Percentiles rank a stretch among this genome's conserved stretches.
These are phyloP conservation scores for Barnettozyma salicaria DNA, from an alignment of 805 yeast genomes.

Conservation along the genomic window DNA sequence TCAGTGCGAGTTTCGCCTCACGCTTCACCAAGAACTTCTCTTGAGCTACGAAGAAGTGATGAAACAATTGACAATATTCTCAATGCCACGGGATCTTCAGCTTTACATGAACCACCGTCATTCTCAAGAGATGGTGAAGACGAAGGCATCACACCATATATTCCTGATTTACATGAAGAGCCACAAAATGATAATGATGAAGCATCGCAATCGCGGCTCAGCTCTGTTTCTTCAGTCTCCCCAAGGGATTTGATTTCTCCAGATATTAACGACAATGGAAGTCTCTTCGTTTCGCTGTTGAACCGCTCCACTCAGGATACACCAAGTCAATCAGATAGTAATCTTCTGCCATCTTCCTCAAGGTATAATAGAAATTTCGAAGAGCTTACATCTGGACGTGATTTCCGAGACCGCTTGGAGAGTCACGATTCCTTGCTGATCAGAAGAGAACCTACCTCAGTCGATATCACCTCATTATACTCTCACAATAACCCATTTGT, in stretches of 20 bases:
- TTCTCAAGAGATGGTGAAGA: not conserved
- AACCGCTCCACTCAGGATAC: constrained; percentile 16
- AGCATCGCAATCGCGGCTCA: constrained; percentile 12
- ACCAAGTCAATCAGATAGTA: constrained; percentile 10
- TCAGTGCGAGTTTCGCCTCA: constrained; percentile 16
- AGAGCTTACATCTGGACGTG: too few relatives aligned
- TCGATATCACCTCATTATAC: constrained; percentile 34
- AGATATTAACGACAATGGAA: constrained; percentile 4
- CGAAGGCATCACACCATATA: constrained; percentile 1
- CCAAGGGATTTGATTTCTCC: constrained; percentile 5
- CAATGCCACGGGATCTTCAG: not conserved
- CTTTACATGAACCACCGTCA: not conserved
- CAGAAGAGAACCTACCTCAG: constrained; percentile 27
- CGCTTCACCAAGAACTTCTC: constrained; percentile 16
- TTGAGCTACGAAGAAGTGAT: constrained; percentile 10
- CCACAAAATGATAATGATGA: constrained; percentile 3
- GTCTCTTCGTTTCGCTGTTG: constrained; percentile 5
- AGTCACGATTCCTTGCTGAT: constrained; percentile 27
- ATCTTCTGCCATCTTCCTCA: constrained; percentile 2
- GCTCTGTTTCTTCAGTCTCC: constrained; percentile 16
- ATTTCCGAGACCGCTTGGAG: constrained; percentile 15
- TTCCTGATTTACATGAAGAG: constrained; percentile 3
- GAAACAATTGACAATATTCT: constrained; percentile 11
- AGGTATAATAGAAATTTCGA: too few relatives aligned
- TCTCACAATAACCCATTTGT: constrained; percentile 15